Evolutionary conservation across 2,329 filamentous ascomycete genomes (phyloP).

Genomic region (Ascochyta lentis): DNA sequence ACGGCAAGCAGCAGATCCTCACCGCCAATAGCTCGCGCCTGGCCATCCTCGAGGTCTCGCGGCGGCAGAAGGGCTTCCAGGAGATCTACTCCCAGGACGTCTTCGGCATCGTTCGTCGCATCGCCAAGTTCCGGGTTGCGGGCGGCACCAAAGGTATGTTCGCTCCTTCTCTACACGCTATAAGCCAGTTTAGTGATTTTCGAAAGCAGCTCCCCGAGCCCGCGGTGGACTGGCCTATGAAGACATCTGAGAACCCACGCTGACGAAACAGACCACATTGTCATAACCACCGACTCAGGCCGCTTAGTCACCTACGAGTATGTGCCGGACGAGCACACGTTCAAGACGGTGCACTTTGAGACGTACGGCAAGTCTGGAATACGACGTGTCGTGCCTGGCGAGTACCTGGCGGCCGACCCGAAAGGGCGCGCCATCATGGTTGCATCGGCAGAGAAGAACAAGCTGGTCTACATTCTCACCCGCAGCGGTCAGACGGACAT

Average conservation of each 20-base stretch:
- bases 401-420: conserved; percentile 94
- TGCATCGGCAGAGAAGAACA: conserved; percentile 96
- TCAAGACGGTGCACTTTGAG: conserved; percentile 89
- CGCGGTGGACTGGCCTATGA: conserved; percentile 38
- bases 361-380: conserved; percentile 98
- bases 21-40: conserved; percentile 91
- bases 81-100: conserved; percentile 90
- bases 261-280: conserved; percentile 80
- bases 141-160: conserved; percentile 93
- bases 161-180: conserved; percentile 32
- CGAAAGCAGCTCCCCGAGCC: conserved; percentile 43
- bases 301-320: conserved; percentile 95
- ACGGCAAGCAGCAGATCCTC: conserved; percentile 96
- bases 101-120: conserved; percentile 90
- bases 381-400: conserved; percentile 89
- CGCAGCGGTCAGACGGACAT: conserved; percentile 93
- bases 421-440: conserved; percentile 95
- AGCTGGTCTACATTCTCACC: conserved; percentile 98
- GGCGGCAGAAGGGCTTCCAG: conserved; percentile 82
- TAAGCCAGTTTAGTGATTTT: conserved; percentile 57
- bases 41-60: conserved; percentile 84
- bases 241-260: conserved; percentile 40
- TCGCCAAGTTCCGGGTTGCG: conserved; percentile 88
- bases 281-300: conserved; percentile 93
- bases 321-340: conserved; percentile 81